A percentile compares a stretch with the other conserved stretches of the same genome.
Evolutionary conservation across 495 filamentous ascomycete genomes (phyloP).

Genomic region (Eremomyces bilateralis): DNA sequence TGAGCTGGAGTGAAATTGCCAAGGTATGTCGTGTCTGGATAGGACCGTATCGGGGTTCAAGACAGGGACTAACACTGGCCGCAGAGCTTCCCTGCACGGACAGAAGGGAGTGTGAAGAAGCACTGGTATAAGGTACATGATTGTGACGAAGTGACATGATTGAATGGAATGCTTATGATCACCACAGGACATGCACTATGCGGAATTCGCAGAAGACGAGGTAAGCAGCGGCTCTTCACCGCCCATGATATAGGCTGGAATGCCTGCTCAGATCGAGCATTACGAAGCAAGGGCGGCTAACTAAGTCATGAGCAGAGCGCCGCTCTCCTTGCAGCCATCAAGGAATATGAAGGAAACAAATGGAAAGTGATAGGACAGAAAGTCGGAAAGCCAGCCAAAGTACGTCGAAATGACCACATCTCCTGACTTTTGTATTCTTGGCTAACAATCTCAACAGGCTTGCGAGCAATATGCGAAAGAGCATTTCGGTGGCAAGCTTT

Average conservation of each 20-base stretch:
- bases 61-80: conserved; percentile 14
- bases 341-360: conserved; percentile 94
- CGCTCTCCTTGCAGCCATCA: conserved; percentile 79
- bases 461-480: conserved; percentile 98
- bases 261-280: too few relatives aligned
- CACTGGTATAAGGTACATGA: conserved; percentile 90
- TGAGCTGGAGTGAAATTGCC: conserved; percentile 92
- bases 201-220: conserved; percentile 96
- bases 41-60: conserved; percentile 1
- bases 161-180: conserved; percentile 6
- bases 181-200: conserved; percentile 88
- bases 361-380: conserved; percentile 95
- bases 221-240: conserved; percentile 27
- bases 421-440: not conserved
- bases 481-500: conserved; percentile 46
- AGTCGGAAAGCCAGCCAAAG: conserved; percentile 95
- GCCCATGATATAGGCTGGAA: too few relatives aligned
- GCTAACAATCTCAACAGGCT: conserved; percentile 33
- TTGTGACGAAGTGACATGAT: conserved; percentile 5
- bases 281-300: conserved; percentile 5
- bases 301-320: conserved; percentile 23
- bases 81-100: conserved; percentile 76
- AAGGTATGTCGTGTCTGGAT: conserved; percentile 34
- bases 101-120: conserved; percentile 96
- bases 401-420: conserved; percentile 17